These are phyloP conservation scores for Thielaviopsis populi DNA, from an alignment of 2,329 filamentous ascomycete species.

Conservation along the genomic window DNA sequence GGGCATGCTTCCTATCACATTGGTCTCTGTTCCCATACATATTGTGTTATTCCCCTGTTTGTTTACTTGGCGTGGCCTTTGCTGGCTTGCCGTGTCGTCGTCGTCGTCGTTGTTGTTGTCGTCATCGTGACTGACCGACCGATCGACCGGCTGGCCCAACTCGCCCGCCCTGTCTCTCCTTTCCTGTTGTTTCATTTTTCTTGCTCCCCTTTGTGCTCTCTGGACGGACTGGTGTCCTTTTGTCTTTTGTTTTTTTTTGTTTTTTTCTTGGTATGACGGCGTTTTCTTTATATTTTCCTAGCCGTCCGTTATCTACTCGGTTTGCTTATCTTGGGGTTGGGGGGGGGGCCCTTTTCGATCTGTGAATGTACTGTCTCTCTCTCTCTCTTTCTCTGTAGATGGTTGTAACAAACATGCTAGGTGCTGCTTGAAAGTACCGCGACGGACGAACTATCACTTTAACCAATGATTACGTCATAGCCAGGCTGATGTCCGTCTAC, in stretches of 20 bases:
- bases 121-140: no score
- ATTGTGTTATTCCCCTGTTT: neutral
- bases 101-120: no score
- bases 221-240: neutral
- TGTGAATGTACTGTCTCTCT: neutral
- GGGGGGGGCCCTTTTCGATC: neutral
- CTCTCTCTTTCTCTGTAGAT: no score
- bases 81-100: neutral
- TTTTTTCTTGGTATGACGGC: neutral
- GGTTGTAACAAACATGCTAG: neutral
- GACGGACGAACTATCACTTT: neutral
- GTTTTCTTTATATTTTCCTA: neutral
- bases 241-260: neutral
- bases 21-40: neutral
- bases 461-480: neutral
- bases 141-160: neutral
- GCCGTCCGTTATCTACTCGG: neutral
- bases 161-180: neutral
- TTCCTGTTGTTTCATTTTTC: neutral
- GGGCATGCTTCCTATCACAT: neutral
- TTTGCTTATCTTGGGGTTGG: neutral
- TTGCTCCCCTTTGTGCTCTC: constrained; percentile 1
- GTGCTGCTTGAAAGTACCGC: neutral
- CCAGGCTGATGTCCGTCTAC: neutral
- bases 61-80: neutral